A percentile compares a stretch with the other conserved stretches of the same genome.
Conservation (phyloP, 768 basidiomycete species). For the Leccinum disarticulatum region DNA sequence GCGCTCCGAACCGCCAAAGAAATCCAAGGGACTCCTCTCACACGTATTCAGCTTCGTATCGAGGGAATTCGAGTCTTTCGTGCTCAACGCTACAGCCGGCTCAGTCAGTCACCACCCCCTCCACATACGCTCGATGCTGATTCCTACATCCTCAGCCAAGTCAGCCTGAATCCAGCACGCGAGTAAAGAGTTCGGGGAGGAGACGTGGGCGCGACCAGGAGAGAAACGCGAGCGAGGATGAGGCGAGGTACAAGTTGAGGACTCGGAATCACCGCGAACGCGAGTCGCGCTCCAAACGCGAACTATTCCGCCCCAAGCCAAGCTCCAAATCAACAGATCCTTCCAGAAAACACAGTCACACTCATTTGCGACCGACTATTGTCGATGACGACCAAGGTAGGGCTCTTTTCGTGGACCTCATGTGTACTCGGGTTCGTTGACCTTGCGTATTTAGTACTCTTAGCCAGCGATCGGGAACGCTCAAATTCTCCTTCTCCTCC, state of each 20-base stretch:
- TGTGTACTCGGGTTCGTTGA: conserved; percentile 6
- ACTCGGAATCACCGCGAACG: conserved; percentile 10
- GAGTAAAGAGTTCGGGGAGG: conserved; percentile 9
- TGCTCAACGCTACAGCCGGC: conserved; percentile 57
- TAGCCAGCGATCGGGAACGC: conserved; percentile 20
- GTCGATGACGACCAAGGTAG: conserved; percentile 24
- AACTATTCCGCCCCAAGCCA: conserved; percentile 12
- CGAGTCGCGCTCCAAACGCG: conserved; percentile 9
- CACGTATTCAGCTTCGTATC: conserved; percentile 71
- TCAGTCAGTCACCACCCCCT: conserved; percentile 15
- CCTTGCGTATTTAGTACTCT: conserved; percentile 17
- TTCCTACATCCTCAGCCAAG: conserved; percentile 15
- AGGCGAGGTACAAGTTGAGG: conserved; percentile 8
- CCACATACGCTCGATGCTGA: conserved; percentile 5
- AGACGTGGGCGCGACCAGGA: conserved; percentile 10
- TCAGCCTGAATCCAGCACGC: conserved; percentile 10
- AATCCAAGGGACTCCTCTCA: conserved; percentile 47
- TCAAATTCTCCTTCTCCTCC: conserved; percentile 21
- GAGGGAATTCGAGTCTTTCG: conserved; percentile 69
- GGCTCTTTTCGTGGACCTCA: neutral
- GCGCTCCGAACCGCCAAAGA: conserved; percentile 3
- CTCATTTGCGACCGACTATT: neutral
- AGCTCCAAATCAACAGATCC: conserved; percentile 23
- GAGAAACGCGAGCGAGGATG: conserved; percentile 17
- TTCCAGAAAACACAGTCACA: neutral